Evolutionary conservation across 2,329 filamentous ascomycete genomes (phyloP), one percentile per base, ranked within the genome.

Genomic region (Colletotrichum tamarilloi): DNA sequence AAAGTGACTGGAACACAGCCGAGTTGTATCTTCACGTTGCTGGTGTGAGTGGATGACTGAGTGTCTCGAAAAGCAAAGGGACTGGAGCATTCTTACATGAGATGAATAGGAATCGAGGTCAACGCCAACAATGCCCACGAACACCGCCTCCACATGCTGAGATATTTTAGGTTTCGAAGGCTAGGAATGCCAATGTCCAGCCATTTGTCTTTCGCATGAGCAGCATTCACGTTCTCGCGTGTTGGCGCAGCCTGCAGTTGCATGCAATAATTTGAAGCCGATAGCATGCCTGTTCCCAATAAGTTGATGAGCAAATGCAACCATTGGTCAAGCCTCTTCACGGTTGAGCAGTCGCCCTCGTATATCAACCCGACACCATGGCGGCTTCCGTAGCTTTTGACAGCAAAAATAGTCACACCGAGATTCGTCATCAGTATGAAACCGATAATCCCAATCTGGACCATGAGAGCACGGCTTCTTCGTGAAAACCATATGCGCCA

Each of bases 141-240:
- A 8, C 16, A 30, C 28, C 28, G 42, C 24, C 58, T 62, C 65
- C 57, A 55, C 4, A 53, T 49, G 12, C 35, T 49, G 32, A 69
- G 26, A 9, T 58, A 32, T 19, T 24, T 38, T 1, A 67, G 24
- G 6, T 62, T 69, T 2, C 38, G 67, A 2, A 69, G 16, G 8
- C 67, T 69, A 4, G 60, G 79, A 1, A 87, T 77, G 0, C 88
- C 86, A 58, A 88, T 84, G 42, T 86, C 83, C 0, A 88, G 76
- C 82, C 83, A 85, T 19, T 76, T 78, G 3, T 81, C 77, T 53
- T 77, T 74, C 0, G 74, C 64, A 78, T 91, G 89, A 0, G 86
- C 87, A 14, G 74, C 24, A 26, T 82, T 76, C 14, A 82, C 66
- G 12, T 81, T 76, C 0, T 53, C 65, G 1, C 80, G 74, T 3